A percentile compares a stretch with the other conserved stretches of the same genome.
These are phyloP conservation scores for Omphalotus guepiniiformis DNA, from an alignment of 768 basidiomycete species.

Conservation along the genomic window DNA sequence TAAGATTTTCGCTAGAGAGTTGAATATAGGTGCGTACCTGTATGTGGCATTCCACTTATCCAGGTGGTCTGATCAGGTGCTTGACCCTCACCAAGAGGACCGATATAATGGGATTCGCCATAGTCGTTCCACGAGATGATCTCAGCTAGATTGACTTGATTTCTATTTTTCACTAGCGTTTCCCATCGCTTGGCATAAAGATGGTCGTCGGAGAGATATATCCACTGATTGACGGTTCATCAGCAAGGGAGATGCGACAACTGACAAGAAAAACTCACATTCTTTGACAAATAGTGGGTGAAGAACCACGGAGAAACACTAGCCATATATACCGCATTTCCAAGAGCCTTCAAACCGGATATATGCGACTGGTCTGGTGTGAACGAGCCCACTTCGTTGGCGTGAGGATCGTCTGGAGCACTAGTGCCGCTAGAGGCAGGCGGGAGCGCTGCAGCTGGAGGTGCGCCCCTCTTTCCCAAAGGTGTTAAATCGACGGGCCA, in stretches of 20 bases:
- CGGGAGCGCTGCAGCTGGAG: slow-evolving; percentile 9
- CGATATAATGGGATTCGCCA: slow-evolving; percentile 77
- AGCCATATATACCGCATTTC: slow-evolving; percentile 38
- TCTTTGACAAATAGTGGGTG: slow-evolving; percentile 67
- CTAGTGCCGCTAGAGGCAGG: slow-evolving; percentile 18
- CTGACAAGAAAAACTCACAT: slow-evolving; percentile 33
- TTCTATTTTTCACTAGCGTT: slow-evolving; percentile 49
- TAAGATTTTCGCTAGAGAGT: not conserved
- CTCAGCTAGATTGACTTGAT: slow-evolving; percentile 58
- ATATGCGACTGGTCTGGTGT: slow-evolving; percentile 37
- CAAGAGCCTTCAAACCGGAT: slow-evolving; percentile 18
- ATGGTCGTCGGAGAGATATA: slow-evolving; percentile 66
- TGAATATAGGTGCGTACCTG: slow-evolving; percentile 25
- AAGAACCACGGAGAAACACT: slow-evolving; percentile 77
- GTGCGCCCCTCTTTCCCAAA: slow-evolving; percentile 15
- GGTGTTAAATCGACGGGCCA: slow-evolving; percentile 68
- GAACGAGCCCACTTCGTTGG: slow-evolving; percentile 44
- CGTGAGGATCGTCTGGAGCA: slow-evolving; percentile 37
- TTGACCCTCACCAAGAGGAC: slow-evolving; percentile 68
- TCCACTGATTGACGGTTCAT: slow-evolving; percentile 36
- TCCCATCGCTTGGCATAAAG: slow-evolving; percentile 69
- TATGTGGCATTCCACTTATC: slow-evolving; percentile 64
- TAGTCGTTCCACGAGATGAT: slow-evolving; percentile 71
- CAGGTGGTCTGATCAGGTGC: slow-evolving; percentile 66
- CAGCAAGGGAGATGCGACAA: slow-evolving; percentile 1